These are phyloP conservation scores for Ambispora gerdemannii DNA, from an alignment of 192 early-diverging fungal species.

Conservation along the genomic window DNA sequence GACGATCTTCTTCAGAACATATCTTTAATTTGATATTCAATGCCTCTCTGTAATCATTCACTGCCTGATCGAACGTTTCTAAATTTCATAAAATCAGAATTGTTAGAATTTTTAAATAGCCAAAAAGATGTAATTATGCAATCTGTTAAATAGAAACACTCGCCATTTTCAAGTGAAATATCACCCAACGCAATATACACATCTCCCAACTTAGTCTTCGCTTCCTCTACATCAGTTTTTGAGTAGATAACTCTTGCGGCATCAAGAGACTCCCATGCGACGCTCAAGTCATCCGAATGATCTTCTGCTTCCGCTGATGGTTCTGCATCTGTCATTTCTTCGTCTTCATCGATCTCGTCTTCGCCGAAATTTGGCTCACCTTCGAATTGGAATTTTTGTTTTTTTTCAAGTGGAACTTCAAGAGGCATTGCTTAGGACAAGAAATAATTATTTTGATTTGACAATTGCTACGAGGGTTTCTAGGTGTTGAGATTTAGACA, in stretches of 20 bases:
- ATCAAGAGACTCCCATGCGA: constrained; percentile 84
- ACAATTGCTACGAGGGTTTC: too few species aligned
- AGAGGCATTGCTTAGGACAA: background rate
- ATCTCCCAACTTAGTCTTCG: constrained; percentile 58
- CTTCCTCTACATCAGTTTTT: constrained; percentile 46
- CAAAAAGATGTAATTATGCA: background rate
- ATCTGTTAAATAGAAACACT: constrained; percentile 12
- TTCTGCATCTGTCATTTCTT: constrained; percentile 44
- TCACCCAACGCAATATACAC: constrained; percentile 78
- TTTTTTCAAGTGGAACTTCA: constrained; percentile 37
- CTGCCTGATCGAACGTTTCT: constrained; percentile 69
- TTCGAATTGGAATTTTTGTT: constrained; percentile 61
- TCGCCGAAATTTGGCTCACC: constrained; percentile 53
- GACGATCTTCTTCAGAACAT: constrained; percentile 50
- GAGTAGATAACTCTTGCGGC: constrained; percentile 78
- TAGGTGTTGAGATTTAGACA: constrained; percentile 1
- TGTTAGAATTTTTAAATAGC: constrained; percentile 9
- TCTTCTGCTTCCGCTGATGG: constrained; percentile 41
- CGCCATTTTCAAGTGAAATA: constrained; percentile 82
- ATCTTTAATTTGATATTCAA: constrained; percentile 51
- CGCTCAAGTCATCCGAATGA: constrained; percentile 62
- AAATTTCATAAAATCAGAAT: constrained; percentile 9
- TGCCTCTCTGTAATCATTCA: constrained; percentile 56
- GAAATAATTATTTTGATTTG: too few species aligned
- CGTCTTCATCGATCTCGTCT: constrained; percentile 47